phyloP scores from a whole-genome alignment of 495 filamentous ascomycete species.

The Hypoxylon cercidicola region DNA sequence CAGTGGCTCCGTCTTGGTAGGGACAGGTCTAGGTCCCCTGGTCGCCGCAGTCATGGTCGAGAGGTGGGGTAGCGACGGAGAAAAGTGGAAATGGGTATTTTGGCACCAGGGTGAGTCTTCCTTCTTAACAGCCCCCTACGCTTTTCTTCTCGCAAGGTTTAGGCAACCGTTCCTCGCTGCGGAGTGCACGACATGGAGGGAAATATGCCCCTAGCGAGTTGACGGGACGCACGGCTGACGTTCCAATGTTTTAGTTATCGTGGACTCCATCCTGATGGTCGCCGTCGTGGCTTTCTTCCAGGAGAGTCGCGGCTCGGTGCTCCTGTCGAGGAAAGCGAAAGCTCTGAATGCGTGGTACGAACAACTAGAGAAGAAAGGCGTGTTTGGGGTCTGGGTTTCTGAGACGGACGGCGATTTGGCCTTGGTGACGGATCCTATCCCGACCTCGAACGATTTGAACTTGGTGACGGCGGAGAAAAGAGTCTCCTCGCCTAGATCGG shows the following conservation, averaged over 20 bases:
- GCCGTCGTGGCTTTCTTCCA: conserved; percentile 74
- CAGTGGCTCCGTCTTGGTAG: conserved; percentile 76
- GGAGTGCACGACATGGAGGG: too few relatives aligned
- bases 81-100: conserved; percentile 88
- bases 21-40: conserved; percentile 84
- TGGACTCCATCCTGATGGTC: conserved; percentile 69
- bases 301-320: conserved; percentile 85
- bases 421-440: background rate
- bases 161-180: background rate
- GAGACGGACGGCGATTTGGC: conserved; percentile 2
- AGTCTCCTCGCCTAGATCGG: background rate
- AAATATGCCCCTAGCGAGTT: too few relatives aligned
- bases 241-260: conserved; percentile 62
- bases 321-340: conserved; percentile 80
- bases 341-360: conserved; percentile 85
- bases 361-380: conserved; percentile 71
- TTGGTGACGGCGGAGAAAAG: conserved; percentile 44
- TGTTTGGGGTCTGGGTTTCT: conserved; percentile 67
- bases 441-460: background rate
- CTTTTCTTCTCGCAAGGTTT: background rate
- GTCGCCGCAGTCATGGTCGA: conserved; percentile 75
- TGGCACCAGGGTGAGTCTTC: conserved; percentile 38
- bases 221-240: conserved; percentile 3
- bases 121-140: background rate
- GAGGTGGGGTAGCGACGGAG: conserved; percentile 45